A percentile compares a stretch with the other conserved stretches of the same genome.
These are phyloP conservation scores for Boletales sp. DNA, from an alignment of 768 basidiomycete genomes.

Conservation along the genomic window DNA sequence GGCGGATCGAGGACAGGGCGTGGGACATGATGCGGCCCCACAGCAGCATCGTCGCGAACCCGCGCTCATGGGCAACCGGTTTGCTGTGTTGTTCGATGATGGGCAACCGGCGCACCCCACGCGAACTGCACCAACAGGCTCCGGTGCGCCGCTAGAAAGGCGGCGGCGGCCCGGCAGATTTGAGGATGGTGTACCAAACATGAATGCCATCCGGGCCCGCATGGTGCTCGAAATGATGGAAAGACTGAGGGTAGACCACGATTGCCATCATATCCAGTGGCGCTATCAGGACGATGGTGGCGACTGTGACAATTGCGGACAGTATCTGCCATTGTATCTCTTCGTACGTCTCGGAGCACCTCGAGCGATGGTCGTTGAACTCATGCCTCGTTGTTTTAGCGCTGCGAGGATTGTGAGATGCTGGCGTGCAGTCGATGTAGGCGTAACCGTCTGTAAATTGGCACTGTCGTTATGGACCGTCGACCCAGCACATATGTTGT, in stretches of 20 bases:
- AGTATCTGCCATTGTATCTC: constrained; percentile 9
- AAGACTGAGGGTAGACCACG: constrained; percentile 48
- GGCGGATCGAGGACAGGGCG: constrained; percentile 25
- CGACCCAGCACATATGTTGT: no score
- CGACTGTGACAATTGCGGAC: constrained; percentile 45
- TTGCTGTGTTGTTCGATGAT: not conserved
- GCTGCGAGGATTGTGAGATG: constrained; percentile 32
- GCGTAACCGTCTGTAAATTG: constrained; percentile 31
- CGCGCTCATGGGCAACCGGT: not conserved
- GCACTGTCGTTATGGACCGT: no score
- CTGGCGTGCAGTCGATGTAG: constrained; percentile 36
- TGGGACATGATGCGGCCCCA: constrained; percentile 28
- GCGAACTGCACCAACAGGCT: not conserved
- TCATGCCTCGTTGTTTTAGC: constrained; percentile 16
- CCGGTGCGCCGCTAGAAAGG: no score
- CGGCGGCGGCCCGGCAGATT: no score
- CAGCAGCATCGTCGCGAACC: constrained; percentile 2
- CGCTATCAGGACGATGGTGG: constrained; percentile 40
- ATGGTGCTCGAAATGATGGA: constrained; percentile 24
- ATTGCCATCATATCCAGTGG: constrained; percentile 48
- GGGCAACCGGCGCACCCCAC: not conserved
- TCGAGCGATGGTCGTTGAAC: not conserved
- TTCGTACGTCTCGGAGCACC: not conserved
- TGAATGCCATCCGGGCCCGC: no score
- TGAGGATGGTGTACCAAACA: no score